Evolutionary conservation across 805 yeast genomes (phyloP).

Genomic region (Metschnikowia santaceciliae): DNA sequence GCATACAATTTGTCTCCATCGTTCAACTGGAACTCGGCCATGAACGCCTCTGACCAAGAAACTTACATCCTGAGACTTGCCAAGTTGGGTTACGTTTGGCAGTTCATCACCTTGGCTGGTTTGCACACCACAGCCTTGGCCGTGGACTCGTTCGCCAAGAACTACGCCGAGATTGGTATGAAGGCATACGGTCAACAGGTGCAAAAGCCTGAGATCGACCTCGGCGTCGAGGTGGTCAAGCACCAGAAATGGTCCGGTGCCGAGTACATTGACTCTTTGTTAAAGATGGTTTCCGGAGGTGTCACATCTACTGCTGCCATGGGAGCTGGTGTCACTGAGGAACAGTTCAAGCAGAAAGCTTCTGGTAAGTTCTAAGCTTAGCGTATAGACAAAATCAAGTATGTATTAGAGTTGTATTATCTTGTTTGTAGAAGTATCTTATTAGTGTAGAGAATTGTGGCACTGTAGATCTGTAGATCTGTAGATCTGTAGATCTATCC

Average conservation of each 20-base stretch:
- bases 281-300: slow-evolving; percentile 91
- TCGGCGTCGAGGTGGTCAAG: slow-evolving; percentile 91
- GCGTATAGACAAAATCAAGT: not conserved
- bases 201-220: slow-evolving; percentile 83
- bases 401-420: no score
- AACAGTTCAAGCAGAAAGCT: slow-evolving; percentile 64
- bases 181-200: slow-evolving; percentile 88
- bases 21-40: slow-evolving; percentile 96
- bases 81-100: slow-evolving; percentile 93
- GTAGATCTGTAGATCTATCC: no score
- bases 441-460: no score
- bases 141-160: slow-evolving; percentile 76
- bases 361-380: slow-evolving; percentile 17
- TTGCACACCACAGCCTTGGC: slow-evolving; percentile 94
- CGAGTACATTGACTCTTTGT: slow-evolving; percentile 86
- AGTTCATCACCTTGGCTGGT: slow-evolving; percentile 95
- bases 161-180: slow-evolving; percentile 83
- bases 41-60: slow-evolving; percentile 82
- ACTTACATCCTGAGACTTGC: slow-evolving; percentile 86
- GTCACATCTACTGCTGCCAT: slow-evolving; percentile 93
- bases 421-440: no score
- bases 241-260: slow-evolving; percentile 99
- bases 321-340: slow-evolving; percentile 98
- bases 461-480: no score
- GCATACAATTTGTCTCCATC: slow-evolving; percentile 96